phyloP scores from a whole-genome alignment of 441 rosid species.

The Adansonia gregorii region DNA sequence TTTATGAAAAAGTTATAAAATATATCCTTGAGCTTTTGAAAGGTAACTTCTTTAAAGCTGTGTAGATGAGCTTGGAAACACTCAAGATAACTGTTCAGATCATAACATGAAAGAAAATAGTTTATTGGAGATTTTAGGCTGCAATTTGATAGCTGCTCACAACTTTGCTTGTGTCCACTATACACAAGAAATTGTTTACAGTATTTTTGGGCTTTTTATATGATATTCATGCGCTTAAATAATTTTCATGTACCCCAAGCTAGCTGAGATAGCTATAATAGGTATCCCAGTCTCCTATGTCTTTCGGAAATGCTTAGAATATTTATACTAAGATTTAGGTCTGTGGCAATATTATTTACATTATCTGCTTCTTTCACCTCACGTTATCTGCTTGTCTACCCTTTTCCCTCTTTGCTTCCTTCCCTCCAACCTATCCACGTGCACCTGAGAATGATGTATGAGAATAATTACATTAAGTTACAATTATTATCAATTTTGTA shows the following conservation, averaged over 20 bases:
- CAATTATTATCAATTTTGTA: constrained; percentile 23
- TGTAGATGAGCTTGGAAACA: constrained; percentile 11
- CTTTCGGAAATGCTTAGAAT: not conserved
- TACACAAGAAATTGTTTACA: not conserved
- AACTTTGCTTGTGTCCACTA: not conserved
- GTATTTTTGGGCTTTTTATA: not conserved
- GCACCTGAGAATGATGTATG: not conserved
- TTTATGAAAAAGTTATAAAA: not conserved
- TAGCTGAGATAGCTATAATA: not conserved
- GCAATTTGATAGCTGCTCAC: not conserved
- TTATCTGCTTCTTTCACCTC: not conserved
- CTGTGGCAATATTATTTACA: not conserved
- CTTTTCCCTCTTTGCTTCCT: not conserved
- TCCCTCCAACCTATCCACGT: not conserved
- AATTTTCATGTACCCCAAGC: not conserved
- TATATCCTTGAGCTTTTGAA: constrained; percentile 12
- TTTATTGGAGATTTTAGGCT: not conserved
- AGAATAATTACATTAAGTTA: not conserved
- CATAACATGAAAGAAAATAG: not conserved
- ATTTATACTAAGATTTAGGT: not conserved
- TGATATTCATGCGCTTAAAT: not conserved
- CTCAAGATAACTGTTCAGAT: not conserved
- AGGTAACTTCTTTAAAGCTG: not conserved
- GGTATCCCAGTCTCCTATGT: not conserved
- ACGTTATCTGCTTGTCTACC: not conserved